These are phyloP conservation scores for Umbilicaria muhlenbergii DNA, from an alignment of 495 filamentous ascomycete species.

Conservation along the genomic window DNA sequence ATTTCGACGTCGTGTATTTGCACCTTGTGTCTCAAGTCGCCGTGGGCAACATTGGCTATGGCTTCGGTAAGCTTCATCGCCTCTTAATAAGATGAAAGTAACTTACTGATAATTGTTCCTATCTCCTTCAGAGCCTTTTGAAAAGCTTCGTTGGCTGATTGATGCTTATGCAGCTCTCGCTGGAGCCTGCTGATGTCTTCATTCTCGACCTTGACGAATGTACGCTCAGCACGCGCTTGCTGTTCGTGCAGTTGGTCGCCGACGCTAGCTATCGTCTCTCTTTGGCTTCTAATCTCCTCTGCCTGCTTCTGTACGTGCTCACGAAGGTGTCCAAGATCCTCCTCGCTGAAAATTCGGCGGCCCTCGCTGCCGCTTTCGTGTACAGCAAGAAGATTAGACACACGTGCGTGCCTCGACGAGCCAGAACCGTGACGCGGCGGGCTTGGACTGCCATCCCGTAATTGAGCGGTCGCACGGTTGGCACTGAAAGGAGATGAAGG, in stretches of 20 bases:
- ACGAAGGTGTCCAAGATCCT: constrained; percentile 52
- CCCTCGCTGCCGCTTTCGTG: neutral
- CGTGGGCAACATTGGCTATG: constrained; percentile 66
- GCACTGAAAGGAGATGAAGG: constrained; percentile 37
- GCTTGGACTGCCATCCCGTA: constrained; percentile 3
- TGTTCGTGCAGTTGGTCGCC: constrained; percentile 49
- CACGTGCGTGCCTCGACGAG: constrained; percentile 8
- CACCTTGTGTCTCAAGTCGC: constrained; percentile 96
- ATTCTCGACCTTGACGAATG: constrained; percentile 40
- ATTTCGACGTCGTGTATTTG: constrained; percentile 91
- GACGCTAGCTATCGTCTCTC: constrained; percentile 52
- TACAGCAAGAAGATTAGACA: constrained; percentile 13
- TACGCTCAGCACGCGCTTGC: constrained; percentile 40
- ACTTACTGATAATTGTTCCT: constrained; percentile 67
- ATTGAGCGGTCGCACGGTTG: constrained; percentile 16
- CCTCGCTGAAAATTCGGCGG: constrained; percentile 38
- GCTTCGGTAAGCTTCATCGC: too few species aligned
- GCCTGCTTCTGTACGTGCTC: constrained; percentile 69
- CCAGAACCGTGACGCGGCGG: constrained; percentile 11
- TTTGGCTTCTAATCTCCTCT: constrained; percentile 59
- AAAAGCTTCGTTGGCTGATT: constrained; percentile 97
- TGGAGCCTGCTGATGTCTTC: constrained; percentile 59
- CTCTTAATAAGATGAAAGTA: too few species aligned
- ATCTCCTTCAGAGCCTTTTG: constrained; percentile 95
- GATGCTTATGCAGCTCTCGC: constrained; percentile 86